Percentiles rank a stretch among this genome's conserved stretches.
phyloP scores from a whole-genome alignment of 352 stramenopile genomes.

The Globisporangium splendens region DNA sequence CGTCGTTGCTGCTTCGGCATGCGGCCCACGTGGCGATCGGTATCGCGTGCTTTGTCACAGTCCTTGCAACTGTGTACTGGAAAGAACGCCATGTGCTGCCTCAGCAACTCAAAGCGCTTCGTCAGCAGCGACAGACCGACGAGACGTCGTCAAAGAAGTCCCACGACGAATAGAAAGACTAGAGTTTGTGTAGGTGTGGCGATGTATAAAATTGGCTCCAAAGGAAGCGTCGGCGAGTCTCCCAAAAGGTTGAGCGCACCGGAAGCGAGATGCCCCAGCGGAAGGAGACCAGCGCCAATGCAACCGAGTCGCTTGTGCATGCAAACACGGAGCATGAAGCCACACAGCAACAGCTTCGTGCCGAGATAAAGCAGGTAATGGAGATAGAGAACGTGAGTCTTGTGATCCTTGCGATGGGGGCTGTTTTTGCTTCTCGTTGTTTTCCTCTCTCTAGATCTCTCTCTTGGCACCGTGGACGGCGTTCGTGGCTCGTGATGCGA shows the following conservation, averaged over 20 bases:
- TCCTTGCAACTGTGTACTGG: slow-evolving; percentile 35
- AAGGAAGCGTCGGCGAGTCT: slow-evolving; percentile 5
- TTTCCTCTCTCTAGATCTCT: slow-evolving; percentile 20
- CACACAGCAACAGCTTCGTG: slow-evolving; percentile 10
- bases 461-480: slow-evolving; percentile 45
- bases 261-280: not conserved
- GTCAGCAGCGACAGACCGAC: slow-evolving; percentile 1
- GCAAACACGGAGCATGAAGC: slow-evolving; percentile 2
- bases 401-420: not conserved
- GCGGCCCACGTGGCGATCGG: slow-evolving; percentile 45
- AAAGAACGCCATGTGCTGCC: slow-evolving; percentile 45
- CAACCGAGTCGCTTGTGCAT: not conserved
- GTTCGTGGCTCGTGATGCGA: slow-evolving; percentile 35
- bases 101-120: slow-evolving; percentile 28
- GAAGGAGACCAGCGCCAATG: not conserved
- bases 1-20: slow-evolving; percentile 26
- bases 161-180: slow-evolving; percentile 18
- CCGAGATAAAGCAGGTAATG: slow-evolving; percentile 22
- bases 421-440: not conserved
- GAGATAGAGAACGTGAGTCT: not conserved
- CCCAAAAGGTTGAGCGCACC: not conserved
- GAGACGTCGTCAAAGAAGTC: slow-evolving; percentile 8
- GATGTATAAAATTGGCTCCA: not conserved
- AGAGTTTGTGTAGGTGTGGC: not conserved
- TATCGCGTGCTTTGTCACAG: slow-evolving; percentile 35